These are phyloP conservation scores for Lecanicillium sp. DNA, from an alignment of 2,329 filamentous ascomycete species.

Conservation along the genomic window DNA sequence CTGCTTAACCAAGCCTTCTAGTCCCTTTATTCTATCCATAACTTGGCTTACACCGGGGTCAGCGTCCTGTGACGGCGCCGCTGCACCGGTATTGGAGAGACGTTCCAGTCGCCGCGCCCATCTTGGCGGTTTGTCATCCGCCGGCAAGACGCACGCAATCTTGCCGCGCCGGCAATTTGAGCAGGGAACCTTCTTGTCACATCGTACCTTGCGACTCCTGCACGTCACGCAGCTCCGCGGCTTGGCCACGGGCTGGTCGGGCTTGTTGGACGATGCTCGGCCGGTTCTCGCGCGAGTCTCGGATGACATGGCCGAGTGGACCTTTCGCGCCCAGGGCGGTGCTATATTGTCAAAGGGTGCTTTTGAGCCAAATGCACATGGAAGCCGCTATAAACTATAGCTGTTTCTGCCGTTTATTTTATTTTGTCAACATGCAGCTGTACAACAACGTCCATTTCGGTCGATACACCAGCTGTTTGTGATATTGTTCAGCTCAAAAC, in stretches of 20 bases:
- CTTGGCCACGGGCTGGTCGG: constrained; percentile 16
- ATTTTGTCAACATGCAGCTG: too few species aligned
- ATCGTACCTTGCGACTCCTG: constrained; percentile 47
- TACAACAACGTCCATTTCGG: too few species aligned
- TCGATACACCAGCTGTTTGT: too few species aligned
- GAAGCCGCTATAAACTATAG: too few species aligned
- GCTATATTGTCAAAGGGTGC: too few species aligned
- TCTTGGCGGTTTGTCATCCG: constrained; percentile 39
- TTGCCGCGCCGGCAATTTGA: constrained; percentile 46
- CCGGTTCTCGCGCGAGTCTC: constrained; percentile 11
- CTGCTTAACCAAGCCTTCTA: constrained; percentile 43
- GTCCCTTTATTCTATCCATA: constrained; percentile 38
- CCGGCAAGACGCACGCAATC: constrained; percentile 43
- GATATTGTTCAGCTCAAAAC: too few species aligned
- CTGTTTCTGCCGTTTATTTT: too few species aligned
- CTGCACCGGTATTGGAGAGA: constrained; percentile 21
- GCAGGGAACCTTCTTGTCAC: constrained; percentile 47
- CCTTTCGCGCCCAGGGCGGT: too few species aligned
- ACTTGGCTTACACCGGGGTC: constrained; percentile 26
- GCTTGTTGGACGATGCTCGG: not conserved
- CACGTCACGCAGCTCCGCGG: constrained; percentile 42
- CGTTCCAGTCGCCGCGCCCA: constrained; percentile 45
- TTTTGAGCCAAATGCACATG: too few species aligned
- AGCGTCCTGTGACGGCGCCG: constrained; percentile 19
- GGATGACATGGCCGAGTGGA: constrained; percentile 9